Percentiles rank a stretch among this genome's conserved stretches.
phyloP scores from a whole-genome alignment of 306 rosid genomes.

The Glycyrrhiza uralensis region DNA sequence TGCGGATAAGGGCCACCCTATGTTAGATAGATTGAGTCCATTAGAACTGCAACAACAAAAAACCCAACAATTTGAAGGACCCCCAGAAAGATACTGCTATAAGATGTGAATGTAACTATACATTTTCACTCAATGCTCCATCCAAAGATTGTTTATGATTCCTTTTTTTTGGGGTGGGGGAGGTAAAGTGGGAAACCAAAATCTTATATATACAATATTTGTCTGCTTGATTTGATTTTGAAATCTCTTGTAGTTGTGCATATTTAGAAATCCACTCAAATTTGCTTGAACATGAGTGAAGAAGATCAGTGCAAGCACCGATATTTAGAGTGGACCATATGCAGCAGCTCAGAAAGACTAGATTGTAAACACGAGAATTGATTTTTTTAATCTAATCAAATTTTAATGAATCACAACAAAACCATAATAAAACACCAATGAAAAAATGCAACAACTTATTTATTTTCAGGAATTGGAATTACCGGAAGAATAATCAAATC shows the following conservation, averaged over 20 bases:
- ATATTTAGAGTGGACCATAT: background rate
- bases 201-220: background rate
- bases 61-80: background rate
- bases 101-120: background rate
- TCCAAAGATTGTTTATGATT: background rate
- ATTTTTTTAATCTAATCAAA: background rate
- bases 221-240: background rate
- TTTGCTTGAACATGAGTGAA: background rate
- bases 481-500: slow-evolving; percentile 94
- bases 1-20: slow-evolving; percentile 6
- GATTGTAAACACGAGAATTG: background rate
- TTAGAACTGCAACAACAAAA: background rate
- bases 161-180: background rate
- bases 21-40: background rate
- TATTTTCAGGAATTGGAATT: slow-evolving; percentile 30
- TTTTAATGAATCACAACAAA: background rate
- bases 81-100: background rate
- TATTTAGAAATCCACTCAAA: background rate
- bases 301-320: background rate
- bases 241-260: background rate
- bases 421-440: background rate
- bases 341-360: background rate
- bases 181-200: background rate
- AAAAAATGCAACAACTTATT: slow-evolving; percentile 6
- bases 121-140: slow-evolving; percentile 11